Evolutionary conservation across 1,284 basidiomycete genomes (phyloP).

Genomic region (Phenoliferia sp.): DNA sequence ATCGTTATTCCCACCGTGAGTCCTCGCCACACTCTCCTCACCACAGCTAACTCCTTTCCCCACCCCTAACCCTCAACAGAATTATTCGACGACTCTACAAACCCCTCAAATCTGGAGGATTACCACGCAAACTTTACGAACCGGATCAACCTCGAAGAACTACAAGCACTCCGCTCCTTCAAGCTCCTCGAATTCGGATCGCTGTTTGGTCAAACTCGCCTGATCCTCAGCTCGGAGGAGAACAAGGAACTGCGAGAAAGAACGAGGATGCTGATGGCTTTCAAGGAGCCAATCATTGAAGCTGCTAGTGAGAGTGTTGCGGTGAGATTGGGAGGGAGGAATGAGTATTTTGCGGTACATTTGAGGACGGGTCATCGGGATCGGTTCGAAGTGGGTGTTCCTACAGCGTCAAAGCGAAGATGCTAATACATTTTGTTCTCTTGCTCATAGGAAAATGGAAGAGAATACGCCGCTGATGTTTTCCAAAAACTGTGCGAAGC

Average conservation of each 20-base stretch:
- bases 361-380: too few relatives aligned
- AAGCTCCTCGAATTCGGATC: not conserved
- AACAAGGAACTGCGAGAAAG: not conserved
- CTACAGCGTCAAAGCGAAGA: not conserved
- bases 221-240: not conserved
- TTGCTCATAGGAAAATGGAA: not conserved
- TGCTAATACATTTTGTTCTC: not conserved
- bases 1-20: not conserved
- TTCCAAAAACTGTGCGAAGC: not conserved
- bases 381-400: too few relatives aligned
- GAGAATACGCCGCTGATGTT: not conserved
- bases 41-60: not conserved
- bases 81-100: not conserved
- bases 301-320: not conserved
- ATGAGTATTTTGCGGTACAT: not conserved
- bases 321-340: not conserved
- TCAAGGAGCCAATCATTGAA: not conserved
- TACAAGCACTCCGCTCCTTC: not conserved
- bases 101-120: not conserved
- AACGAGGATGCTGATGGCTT: not conserved
- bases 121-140: not conserved
- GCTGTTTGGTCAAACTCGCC: not conserved
- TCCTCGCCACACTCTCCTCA: not conserved
- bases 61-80: not conserved
- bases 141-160: not conserved